Evolutionary conservation across 176 grass and related monocot genomes (phyloP).

Genomic region (Paspalum notatum): DNA sequence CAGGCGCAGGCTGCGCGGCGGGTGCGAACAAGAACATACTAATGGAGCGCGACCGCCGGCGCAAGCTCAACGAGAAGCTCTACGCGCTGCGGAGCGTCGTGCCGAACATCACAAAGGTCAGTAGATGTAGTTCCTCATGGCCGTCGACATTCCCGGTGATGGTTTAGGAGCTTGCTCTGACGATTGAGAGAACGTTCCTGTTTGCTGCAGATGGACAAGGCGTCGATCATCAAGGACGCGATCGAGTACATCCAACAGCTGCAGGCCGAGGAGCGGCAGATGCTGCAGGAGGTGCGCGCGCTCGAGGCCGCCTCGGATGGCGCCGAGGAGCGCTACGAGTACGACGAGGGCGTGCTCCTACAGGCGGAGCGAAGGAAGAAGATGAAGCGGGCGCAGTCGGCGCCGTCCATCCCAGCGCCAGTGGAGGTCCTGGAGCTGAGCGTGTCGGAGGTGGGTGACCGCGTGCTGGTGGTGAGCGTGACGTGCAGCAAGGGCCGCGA

Average conservation of each 20-base stretch:
- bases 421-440: conserved; percentile 74
- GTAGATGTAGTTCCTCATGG: too few relatives aligned
- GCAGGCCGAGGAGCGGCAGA: conserved; percentile 71
- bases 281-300: conserved; percentile 46
- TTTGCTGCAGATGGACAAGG: conserved; percentile 88
- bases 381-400: conserved; percentile 39
- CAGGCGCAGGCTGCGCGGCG: not conserved
- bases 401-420: conserved; percentile 42
- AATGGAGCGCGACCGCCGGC: conserved; percentile 72
- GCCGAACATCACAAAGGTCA: conserved; percentile 83
- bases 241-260: conserved; percentile 84
- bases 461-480: conserved; percentile 67
- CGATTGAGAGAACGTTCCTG: not conserved
- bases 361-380: conserved; percentile 41
- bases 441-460: conserved; percentile 65
- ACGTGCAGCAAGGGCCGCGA: conserved; percentile 70
- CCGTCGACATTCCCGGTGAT: not conserved
- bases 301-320: conserved; percentile 24
- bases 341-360: not conserved
- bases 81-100: conserved; percentile 78
- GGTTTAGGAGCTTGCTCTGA: not conserved
- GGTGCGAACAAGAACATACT: conserved; percentile 57
- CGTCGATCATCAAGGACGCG: conserved; percentile 90
- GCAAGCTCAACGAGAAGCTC: conserved; percentile 81
- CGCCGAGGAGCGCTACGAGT: not conserved